Evolutionary conservation across 441 rosid species (phyloP).

Genomic region (Gossypium schwendimanii): DNA sequence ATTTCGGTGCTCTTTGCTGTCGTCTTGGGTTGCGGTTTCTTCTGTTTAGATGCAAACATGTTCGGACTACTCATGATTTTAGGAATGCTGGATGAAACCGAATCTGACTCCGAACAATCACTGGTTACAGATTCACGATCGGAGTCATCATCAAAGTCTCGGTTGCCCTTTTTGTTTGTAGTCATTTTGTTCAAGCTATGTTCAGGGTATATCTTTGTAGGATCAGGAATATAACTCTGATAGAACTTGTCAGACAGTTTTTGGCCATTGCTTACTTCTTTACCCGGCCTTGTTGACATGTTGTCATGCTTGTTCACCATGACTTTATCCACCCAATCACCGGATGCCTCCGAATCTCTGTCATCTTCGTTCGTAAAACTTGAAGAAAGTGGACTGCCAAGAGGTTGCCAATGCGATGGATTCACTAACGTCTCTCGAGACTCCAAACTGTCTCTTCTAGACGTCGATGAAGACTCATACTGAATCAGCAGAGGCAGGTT

Average conservation of each 20-base stretch:
- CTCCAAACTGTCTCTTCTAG: constrained; percentile 50
- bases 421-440: constrained; percentile 36
- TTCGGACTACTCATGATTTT: constrained; percentile 33
- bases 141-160: constrained; percentile 44
- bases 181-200: constrained; percentile 19
- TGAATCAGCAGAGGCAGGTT: constrained; percentile 37
- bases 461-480: constrained; percentile 31
- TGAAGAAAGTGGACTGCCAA: constrained; percentile 26
- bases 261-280: constrained; percentile 29
- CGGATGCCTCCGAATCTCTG: constrained; percentile 32
- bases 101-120: constrained; percentile 55
- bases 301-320: constrained; percentile 42
- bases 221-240: constrained; percentile 26
- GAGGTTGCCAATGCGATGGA: constrained; percentile 38
- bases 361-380: constrained; percentile 38
- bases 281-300: constrained; percentile 5
- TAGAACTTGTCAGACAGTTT: constrained; percentile 29
- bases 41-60: constrained; percentile 32
- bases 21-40: constrained; percentile 44
- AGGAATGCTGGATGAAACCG: constrained; percentile 40
- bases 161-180: constrained; percentile 34
- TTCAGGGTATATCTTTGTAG: constrained; percentile 36
- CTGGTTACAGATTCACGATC: constrained; percentile 46
- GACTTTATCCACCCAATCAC: constrained; percentile 60
- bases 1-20: constrained; percentile 40